Base-by-base conservation (phyloP, 495 filamentous ascomycete species). In the Aspergillus heteromorphus region DNA sequence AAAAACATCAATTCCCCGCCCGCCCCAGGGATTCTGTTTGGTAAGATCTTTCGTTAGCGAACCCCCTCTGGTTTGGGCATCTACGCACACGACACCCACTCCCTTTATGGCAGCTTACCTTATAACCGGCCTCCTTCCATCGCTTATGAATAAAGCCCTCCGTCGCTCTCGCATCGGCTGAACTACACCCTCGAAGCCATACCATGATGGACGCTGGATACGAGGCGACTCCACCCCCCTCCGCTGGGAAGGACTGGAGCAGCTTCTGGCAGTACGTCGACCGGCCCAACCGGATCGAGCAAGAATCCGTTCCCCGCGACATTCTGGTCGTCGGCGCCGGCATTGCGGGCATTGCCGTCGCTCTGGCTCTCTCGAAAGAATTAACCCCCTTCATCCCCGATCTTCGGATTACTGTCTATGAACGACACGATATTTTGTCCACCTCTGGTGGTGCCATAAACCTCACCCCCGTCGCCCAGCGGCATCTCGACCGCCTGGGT, bases 361-460 rank as follows among this genome's bases (percentile, higher is more conserved):
- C 82, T 5, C 67, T 86, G 6, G 65, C 80, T 6, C 63, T 85
- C 9, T 72, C 73, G 9, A 72, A 73, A 45, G 71, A 75, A 56
- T 70, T 79, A 29, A 58, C 69, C 0, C 78, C 77, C 0, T 65
- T 65, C 23, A 69, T 74, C 25, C 69, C 74, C 4, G 66, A 73
- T 13, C 64, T 79, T 18, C 62, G 68, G 17, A 79, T 84, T 54
- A 79, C 71, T 11, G 65, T 85, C 40, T 84, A 73, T 60, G 83
- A 86, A 64, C 73, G 81, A 40, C 77, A 83, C 40, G 70, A 79
- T 16, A 60, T 75, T 4, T 73, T 81, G 11, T 78, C 77, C 3
- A 80, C 80, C 2, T 79, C 83, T 11, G 83, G 83, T 21, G 83
- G 83, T 21, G 79, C 81, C 10, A 77, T 86, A 50, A 85, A 84